Percentiles rank a stretch among this genome's conserved stretches.
Conservation (phyloP, 176 grass and related monocot genomes). For the Ananas comosus region DNA sequence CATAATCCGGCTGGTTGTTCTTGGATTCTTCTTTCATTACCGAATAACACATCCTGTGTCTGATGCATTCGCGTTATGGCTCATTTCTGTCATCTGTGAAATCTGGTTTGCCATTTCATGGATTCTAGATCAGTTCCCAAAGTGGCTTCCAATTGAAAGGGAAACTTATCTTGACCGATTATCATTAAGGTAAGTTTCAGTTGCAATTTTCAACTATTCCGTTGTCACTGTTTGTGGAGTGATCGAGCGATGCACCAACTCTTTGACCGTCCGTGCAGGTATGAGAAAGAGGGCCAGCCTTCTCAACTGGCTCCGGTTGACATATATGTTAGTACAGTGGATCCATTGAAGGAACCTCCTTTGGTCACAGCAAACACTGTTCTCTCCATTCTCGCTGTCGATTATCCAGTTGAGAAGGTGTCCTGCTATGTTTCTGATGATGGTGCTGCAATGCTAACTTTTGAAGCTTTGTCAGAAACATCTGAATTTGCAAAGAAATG, state of each 20-base stretch:
- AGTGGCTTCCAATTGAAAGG: conserved; percentile 88
- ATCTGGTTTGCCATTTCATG: conserved; percentile 96
- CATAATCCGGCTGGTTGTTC: conserved; percentile 76
- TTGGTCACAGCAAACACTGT: conserved; percentile 93
- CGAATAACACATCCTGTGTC: conserved; percentile 59
- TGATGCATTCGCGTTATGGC: conserved; percentile 86
- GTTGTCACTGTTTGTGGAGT: background rate
- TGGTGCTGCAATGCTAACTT: conserved; percentile 92
- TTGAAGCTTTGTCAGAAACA: conserved; percentile 86
- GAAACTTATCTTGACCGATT: conserved; percentile 92
- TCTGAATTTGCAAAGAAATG: conserved; percentile 98
- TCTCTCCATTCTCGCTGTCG: conserved; percentile 80
- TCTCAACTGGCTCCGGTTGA: conserved; percentile 69
- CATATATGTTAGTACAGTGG: conserved; percentile 90
- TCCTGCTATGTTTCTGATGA: conserved; percentile 99
- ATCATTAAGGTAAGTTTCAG: conserved; percentile 62
- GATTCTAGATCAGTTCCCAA: conserved; percentile 97
- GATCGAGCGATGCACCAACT: background rate
- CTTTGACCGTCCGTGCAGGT: conserved; percentile 35
- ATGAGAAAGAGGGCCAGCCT: conserved; percentile 72
- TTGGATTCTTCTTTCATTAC: conserved; percentile 96
- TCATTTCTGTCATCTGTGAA: conserved; percentile 95
- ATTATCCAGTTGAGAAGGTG: conserved; percentile 78
- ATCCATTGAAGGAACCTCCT: conserved; percentile 82
- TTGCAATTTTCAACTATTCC: conserved; percentile 2